Evolutionary conservation across 345 rosid genomes (phyloP), one percentile per base, ranked within the genome.

Genomic region (Melaleuca quinquenervia): DNA sequence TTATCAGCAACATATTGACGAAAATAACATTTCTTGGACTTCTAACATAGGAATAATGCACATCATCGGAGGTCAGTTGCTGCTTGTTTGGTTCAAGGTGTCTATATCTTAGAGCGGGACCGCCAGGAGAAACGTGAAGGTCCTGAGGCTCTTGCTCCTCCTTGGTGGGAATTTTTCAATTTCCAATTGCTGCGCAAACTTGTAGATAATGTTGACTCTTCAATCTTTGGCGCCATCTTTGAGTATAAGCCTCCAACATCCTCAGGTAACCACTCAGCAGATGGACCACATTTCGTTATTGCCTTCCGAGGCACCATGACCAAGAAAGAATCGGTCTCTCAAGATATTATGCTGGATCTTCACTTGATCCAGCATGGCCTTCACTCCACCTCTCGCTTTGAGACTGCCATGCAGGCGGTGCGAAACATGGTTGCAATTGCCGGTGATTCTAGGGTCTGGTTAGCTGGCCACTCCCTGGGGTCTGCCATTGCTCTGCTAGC

Each of bases 381-480:
- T 82, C 98, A 93, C 85, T 87, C 85, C 76, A 93, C 96, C 6
- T 94, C 96, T 54, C 92, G 98, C 44, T 94, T 91, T 64, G 93
- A 94, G 90, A 91, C 92, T 84, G 98, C 93, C 41, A 92, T 94
- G 27, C 96, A 94, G 89, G 98, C 96, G 0, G 94, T 93, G 49
- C 89, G 93, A 85, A 92, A 91, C 85, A 85, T 90, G 89, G 96
- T 96, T 83, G 95, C 95, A 85, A 36, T 91, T 0, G 93, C 88
- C 11, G 94, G 93, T 50, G 89, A 86, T 58, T 93, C 95, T 1
- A 93, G 92, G 75, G 93, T 96, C 48, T 97, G 98, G 99, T 84
- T 97, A 86, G 95, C 94, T 9, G 99, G 99, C 84, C 99, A 97
- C 87, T 97, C 96, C 84, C 93, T 96, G 24, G 98, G 99, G 80